Evolutionary conservation across 129 eudicot species (phyloP).

Genomic region (Oenanthe sinensis): DNA sequence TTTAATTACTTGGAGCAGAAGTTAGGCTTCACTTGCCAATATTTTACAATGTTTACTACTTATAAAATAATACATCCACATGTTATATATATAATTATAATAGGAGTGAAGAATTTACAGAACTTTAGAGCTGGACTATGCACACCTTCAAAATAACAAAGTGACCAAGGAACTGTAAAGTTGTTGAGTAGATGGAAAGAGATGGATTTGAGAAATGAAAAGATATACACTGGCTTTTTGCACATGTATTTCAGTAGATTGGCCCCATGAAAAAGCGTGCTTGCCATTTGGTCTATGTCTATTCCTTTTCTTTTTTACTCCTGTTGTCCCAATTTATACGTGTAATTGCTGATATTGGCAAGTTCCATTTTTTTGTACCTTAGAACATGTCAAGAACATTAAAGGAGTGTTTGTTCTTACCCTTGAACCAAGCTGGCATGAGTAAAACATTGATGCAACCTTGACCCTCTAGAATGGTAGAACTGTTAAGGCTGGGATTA

Average conservation of each 20-base stretch:
- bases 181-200: conserved; percentile 27
- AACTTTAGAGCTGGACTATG: conserved; percentile 62
- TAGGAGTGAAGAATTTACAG: conserved; percentile 24
- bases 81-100: conserved; percentile 30
- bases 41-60: neutral
- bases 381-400: neutral
- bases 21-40: conserved; percentile 24
- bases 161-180: conserved; percentile 30
- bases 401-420: neutral
- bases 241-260: conserved; percentile 55
- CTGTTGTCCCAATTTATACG: neutral
- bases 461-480: conserved; percentile 1
- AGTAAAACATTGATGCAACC: neutral
- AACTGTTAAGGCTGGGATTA: neutral
- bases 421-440: neutral
- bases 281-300: conserved; percentile 54
- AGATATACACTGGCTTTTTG: conserved; percentile 29
- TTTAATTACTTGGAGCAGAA: conserved; percentile 6
- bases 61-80: conserved; percentile 9
- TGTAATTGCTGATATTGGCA: neutral
- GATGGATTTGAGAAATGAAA: conserved; percentile 21
- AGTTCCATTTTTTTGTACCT: neutral
- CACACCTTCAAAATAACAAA: conserved; percentile 23
- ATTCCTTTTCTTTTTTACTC: conserved; percentile 14
- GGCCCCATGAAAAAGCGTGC: conserved; percentile 51